phyloP scores from a whole-genome alignment of 176 grass and related monocot genomes.

The Avena atlantica region DNA sequence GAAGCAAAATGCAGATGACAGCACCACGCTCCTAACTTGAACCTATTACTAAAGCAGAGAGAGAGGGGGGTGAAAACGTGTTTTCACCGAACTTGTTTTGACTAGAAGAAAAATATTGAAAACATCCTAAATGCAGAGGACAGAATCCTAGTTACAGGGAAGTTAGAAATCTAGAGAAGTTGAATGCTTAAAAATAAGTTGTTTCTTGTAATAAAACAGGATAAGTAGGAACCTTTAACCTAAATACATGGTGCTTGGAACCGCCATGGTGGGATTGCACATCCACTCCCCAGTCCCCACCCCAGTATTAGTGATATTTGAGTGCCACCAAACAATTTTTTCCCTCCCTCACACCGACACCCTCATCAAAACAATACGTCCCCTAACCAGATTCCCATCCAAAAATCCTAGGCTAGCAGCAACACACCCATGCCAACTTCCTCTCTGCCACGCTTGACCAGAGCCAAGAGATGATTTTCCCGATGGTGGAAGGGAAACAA shows the following conservation, averaged over 20 bases:
- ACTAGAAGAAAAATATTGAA: neutral
- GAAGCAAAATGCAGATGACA: neutral
- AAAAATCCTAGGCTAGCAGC: too few relatives aligned
- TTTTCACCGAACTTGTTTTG: neutral
- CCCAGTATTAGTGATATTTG: neutral
- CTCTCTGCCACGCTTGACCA: too few relatives aligned
- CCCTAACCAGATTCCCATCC: too few relatives aligned
- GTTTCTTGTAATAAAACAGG: neutral
- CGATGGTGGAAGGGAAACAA: too few relatives aligned
- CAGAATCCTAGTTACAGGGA: neutral
- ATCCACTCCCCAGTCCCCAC: neutral
- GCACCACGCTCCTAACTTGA: neutral
- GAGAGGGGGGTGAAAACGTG: neutral
- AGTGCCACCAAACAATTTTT: neutral
- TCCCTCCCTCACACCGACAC: too few relatives aligned
- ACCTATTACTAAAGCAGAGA: neutral
- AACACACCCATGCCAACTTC: too few relatives aligned
- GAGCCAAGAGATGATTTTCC: too few relatives aligned
- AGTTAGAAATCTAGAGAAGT: neutral
- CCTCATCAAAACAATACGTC: too few relatives aligned
- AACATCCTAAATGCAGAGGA: neutral
- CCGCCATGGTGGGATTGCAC: neutral
- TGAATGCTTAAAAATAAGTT: neutral
- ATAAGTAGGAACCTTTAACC: neutral
- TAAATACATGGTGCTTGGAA: neutral